Base-by-base conservation (phyloP, 116 monocot genomes). In the Trichopus zeylanicus region DNA sequence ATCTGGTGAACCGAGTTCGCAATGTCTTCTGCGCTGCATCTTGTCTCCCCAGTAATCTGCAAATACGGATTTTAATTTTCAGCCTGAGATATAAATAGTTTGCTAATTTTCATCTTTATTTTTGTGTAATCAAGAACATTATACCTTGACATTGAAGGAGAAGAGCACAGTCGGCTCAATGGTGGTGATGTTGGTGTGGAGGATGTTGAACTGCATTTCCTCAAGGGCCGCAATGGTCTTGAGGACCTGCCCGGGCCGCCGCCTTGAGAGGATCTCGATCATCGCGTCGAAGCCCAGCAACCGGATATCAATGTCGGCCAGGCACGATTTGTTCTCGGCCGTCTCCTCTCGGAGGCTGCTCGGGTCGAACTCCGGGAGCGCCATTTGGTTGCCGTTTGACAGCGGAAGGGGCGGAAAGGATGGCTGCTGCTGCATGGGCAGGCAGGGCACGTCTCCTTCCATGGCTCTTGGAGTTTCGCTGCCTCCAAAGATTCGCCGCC, bases 91-190 rank as follows among this genome's bases (percentile, higher is more conserved):
- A n/a, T n/a, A n/a, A n/a, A n/a, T n/a, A n/a, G n/a, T n/a, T n/a
- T n/a, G n/a, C n/a, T n/a, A n/a, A n/a, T n/a, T n/a, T n/a, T n/a
- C n/a, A n/a, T n/a, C n/a, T n/a, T n/a, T n/a, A n/a, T n/a, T n/a
- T n/a, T n/a, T n/a, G n/a, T n/a, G n/a, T n/a, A n/a, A n/a, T n/a
- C n/a, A n/a, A n/a, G n/a, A n/a, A n/a, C n/a, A n/a, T n/a, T n/a
- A n/a, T n/a, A n/a, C 92, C 87, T 92, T 87, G 57, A 92, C 80
- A 57, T 81, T 87, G 78, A 92, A 87, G 25, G 92, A 92, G 73
- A 84, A 92, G 30, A 87, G 87, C 48, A 92, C 87, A 29, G 87
- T 87, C 53, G 87, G 87, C 59, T 92, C 92, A 29, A 92, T 84
- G 46, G 87, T 92, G 67, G 87, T 92, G 35, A 92, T 72, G 56